These are phyloP conservation scores for Poa pratensis DNA, from an alignment of 176 grass and related monocot species.

Conservation along the genomic window DNA sequence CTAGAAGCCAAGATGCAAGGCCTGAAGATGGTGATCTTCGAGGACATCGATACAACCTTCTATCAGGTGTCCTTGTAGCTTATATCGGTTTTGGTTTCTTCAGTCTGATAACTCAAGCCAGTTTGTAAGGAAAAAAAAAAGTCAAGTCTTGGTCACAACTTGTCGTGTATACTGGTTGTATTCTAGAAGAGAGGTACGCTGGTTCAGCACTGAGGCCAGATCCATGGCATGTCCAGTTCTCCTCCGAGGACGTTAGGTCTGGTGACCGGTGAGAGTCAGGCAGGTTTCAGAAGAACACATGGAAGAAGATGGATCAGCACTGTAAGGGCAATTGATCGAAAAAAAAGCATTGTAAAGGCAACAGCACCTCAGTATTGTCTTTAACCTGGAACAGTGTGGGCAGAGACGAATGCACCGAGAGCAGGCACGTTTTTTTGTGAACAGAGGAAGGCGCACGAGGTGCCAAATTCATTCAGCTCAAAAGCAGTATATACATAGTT, in stretches of 20 bases:
- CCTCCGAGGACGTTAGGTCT: background rate
- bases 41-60: background rate
- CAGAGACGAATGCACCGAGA: background rate
- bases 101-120: background rate
- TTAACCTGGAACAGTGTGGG: background rate
- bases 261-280: background rate
- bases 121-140: background rate
- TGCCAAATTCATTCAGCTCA: too few relatives aligned
- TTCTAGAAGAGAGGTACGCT: background rate
- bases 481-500: too few relatives aligned
- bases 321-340: background rate
- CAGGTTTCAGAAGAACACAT: background rate
- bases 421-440: too few relatives aligned
- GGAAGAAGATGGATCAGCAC: background rate
- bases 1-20: background rate
- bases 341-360: background rate
- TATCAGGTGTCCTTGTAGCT: background rate
- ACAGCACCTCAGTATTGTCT: background rate
- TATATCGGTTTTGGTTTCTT: background rate
- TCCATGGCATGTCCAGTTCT: background rate
- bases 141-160: background rate
- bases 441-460: too few relatives aligned
- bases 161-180: background rate
- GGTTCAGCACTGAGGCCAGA: background rate
- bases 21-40: background rate